Base-by-base conservation (phyloP, 768 basidiomycete species). In the Collybia sp. region DNA sequence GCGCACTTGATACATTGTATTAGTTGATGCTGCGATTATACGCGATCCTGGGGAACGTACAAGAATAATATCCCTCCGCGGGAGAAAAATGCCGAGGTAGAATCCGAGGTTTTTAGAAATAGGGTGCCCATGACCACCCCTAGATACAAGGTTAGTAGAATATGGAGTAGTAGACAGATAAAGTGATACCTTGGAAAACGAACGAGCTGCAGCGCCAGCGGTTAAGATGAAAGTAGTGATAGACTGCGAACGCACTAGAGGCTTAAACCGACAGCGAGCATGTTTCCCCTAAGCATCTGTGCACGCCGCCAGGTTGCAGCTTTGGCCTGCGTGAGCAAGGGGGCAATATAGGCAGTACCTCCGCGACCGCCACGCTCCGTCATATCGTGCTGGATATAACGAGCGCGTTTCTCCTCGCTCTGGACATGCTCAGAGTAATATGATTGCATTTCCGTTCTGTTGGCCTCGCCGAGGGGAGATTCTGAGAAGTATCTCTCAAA, bases 311-410 rank as follows among this genome's bases (percentile, higher is more conserved):
- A 49, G 68, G 75, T 73, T 12, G 76, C 73, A 4, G 69, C 67
- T 6, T 63, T 55, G n/a, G n/a, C n/a, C n/a, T n/a, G n/a, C n/a
- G n/a, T n/a, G n/a, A n/a, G n/a, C n/a, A n/a, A n/a, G n/a, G n/a
- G n/a, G n/a, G n/a, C n/a, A n/a, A n/a, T n/a, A n/a, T n/a, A n/a
- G n/a, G n/a, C n/a, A n/a, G n/a, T n/a, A n/a, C 15, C 61, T 66
- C 54, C 76, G 76, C 61, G 59, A 30, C 67, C 73, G 0, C 82
- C 71, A 45, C 75, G 75, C 54, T 85, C 83, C 5, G 64, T 66
- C 1, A 55, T 53, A 5, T 70, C 82, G 44, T 78, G 80, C 38
- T 62, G 49, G 20, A 62, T 67, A 53, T 80, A 86, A 1, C 64
- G 65, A 10, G 54, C 43, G 38, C 62, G 72, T 17, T 66, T 63